A percentile compares a stretch with the other conserved stretches of the same genome.
Evolutionary conservation across 768 basidiomycete species (phyloP).

Genomic region (Lyophyllum decastes): DNA sequence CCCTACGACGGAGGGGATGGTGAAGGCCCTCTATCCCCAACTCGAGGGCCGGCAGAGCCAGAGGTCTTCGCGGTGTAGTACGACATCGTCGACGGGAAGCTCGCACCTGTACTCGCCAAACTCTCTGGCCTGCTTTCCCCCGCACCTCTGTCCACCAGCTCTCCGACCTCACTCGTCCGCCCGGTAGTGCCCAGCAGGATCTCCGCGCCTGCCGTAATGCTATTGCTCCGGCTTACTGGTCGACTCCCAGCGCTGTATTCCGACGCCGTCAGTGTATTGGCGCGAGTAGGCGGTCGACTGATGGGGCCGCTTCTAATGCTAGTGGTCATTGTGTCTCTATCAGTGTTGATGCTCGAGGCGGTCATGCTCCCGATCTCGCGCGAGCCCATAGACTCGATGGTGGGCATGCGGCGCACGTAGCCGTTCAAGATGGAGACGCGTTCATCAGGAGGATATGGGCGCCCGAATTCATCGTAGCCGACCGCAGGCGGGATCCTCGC

Average conservation of each 20-base stretch:
- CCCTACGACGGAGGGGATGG: neutral
- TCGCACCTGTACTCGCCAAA: slow-evolving; percentile 11
- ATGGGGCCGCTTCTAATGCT: slow-evolving; percentile 22
- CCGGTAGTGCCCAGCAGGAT: slow-evolving; percentile 21
- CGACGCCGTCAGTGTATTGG: slow-evolving; percentile 32
- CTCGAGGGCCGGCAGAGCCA: slow-evolving; percentile 2
- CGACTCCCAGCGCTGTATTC: slow-evolving; percentile 29
- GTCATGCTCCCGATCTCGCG: slow-evolving; percentile 46
- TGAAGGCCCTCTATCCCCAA: neutral
- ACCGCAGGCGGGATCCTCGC: slow-evolving; percentile 26
- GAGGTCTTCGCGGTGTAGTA: slow-evolving; percentile 24
- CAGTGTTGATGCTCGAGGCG: slow-evolving; percentile 24
- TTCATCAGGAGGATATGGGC: slow-evolving; percentile 48
- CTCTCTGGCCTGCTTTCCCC: slow-evolving; percentile 4
- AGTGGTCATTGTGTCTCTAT: slow-evolving; percentile 17
- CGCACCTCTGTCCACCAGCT: slow-evolving; percentile 26
- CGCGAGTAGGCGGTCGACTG: slow-evolving; percentile 42
- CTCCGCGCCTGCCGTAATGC: slow-evolving; percentile 31
- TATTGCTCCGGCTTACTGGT: slow-evolving; percentile 39
- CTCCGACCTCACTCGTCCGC: slow-evolving; percentile 34
- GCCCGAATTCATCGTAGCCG: slow-evolving; percentile 50
- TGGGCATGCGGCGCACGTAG: slow-evolving; percentile 74
- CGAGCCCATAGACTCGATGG: slow-evolving; percentile 77
- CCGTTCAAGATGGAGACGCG: slow-evolving; percentile 63
- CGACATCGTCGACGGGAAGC: slow-evolving; percentile 21